Conservation (phyloP, 345 rosid species). For the Nephelium lappaceum region DNA sequence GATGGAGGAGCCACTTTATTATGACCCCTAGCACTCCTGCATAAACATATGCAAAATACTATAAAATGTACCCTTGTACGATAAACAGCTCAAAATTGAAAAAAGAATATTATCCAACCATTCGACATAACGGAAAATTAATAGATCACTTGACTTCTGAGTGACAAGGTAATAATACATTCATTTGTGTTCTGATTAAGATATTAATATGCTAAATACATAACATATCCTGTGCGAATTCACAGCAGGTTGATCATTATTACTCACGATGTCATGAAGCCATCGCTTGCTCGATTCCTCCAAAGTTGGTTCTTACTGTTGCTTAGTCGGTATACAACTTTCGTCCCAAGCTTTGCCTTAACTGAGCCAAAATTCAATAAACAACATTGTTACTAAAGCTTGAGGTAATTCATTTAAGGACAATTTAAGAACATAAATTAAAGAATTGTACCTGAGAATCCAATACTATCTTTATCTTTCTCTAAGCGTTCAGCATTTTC, state of each 20-base stretch:
- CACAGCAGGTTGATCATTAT: not conserved
- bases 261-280: conserved; percentile 53
- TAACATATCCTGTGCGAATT: not conserved
- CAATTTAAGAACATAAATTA: not conserved
- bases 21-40: conserved; percentile 42
- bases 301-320: conserved; percentile 36
- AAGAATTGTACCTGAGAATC: conserved; percentile 29
- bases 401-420: not conserved
- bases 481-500: conserved; percentile 32
- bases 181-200: not conserved
- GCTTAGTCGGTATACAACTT: conserved; percentile 37
- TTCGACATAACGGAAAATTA: not conserved
- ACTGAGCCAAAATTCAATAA: conserved; percentile 42
- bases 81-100: not conserved
- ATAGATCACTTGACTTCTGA: not conserved
- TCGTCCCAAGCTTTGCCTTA: conserved; percentile 40
- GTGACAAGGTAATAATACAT: not conserved
- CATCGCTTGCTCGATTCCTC: conserved; percentile 50
- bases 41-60: conserved; percentile 22
- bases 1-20: conserved; percentile 29
- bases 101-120: not conserved
- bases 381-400: not conserved
- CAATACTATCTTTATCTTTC: conserved; percentile 27
- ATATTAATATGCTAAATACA: not conserved
- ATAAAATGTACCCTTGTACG: not conserved